Percentiles rank a stretch among this genome's conserved stretches.
phyloP scores from a whole-genome alignment of 106 monocot genomes.

The Apostasia ramifera region DNA sequence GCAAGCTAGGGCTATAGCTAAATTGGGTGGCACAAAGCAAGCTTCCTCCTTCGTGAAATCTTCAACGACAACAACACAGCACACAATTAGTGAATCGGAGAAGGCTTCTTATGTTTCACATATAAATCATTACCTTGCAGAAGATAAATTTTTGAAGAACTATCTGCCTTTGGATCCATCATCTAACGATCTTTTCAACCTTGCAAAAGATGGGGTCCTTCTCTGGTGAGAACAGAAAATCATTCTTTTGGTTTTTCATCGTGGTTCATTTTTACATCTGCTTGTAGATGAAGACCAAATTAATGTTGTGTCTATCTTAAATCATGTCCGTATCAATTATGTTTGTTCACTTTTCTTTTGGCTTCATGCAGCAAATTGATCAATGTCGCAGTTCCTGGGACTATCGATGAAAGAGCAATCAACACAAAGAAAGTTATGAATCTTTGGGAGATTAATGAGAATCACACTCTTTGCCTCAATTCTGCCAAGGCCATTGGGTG shows the following conservation, averaged over 20 bases:
- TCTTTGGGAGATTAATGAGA: constrained; percentile 92
- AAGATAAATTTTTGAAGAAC: constrained; percentile 69
- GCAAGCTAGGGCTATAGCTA: constrained; percentile 41
- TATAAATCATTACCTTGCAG: constrained; percentile 57
- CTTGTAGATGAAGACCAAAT: neutral
- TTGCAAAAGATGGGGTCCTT: constrained; percentile 72
- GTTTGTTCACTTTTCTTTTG: neutral
- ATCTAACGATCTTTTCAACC: constrained; percentile 55
- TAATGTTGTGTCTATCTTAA: neutral
- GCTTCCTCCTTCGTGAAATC: constrained; percentile 65
- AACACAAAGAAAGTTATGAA: constrained; percentile 72
- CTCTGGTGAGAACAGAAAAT: constrained; percentile 42
- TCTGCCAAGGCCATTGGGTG: constrained; percentile 82
- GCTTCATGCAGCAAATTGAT: constrained; percentile 68
- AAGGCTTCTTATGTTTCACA: constrained; percentile 83
- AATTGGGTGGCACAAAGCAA: constrained; percentile 41
- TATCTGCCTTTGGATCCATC: constrained; percentile 67
- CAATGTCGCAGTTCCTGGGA: constrained; percentile 90
- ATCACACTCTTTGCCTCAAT: constrained; percentile 74
- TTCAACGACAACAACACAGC: constrained; percentile 60
- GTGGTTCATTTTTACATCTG: neutral
- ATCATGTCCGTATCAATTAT: neutral
- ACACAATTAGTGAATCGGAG: constrained; percentile 78
- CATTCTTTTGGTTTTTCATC: neutral
- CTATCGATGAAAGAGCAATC: constrained; percentile 94